phyloP scores from a whole-genome alignment of 2,329 filamentous ascomycete species.

The Arachnomyces sp. region DNA sequence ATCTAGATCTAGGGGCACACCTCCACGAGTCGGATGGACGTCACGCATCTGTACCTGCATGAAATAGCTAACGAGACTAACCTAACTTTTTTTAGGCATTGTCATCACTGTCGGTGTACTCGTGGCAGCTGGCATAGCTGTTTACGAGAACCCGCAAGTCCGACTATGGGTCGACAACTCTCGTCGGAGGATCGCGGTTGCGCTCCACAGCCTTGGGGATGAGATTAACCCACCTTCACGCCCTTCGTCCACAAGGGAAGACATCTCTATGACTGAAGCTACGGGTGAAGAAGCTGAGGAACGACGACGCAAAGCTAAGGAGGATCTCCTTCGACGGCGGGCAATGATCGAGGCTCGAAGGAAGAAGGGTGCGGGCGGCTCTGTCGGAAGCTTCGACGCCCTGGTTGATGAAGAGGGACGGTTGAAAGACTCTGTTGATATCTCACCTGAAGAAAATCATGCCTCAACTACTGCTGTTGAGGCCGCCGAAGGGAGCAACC shows the following conservation, averaged over 20 bases:
- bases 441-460: constrained; percentile 9
- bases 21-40: neutral
- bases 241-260: constrained; percentile 21
- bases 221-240: constrained; percentile 45
- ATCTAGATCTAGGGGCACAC: constrained; percentile 6
- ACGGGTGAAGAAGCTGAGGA: constrained; percentile 35
- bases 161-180: constrained; percentile 55
- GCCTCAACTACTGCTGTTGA: constrained; percentile 34
- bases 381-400: constrained; percentile 33
- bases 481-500: constrained; percentile 14
- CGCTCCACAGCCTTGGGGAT: constrained; percentile 52
- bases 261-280: constrained; percentile 43
- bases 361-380: constrained; percentile 17
- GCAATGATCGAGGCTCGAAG: constrained; percentile 31
- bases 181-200: constrained; percentile 52
- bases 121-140: constrained; percentile 54
- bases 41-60: neutral
- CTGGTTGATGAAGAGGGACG: constrained; percentile 37
- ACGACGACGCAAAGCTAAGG: constrained; percentile 35
- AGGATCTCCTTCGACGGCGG: constrained; percentile 38
- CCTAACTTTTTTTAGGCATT: constrained; percentile 40
- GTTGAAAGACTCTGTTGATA: constrained; percentile 16
- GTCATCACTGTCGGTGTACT: constrained; percentile 55
- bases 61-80: constrained; percentile 9
- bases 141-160: constrained; percentile 56